phyloP scores from a whole-genome alignment of 306 rosid genomes.

The Castanopsis chinensis region DNA sequence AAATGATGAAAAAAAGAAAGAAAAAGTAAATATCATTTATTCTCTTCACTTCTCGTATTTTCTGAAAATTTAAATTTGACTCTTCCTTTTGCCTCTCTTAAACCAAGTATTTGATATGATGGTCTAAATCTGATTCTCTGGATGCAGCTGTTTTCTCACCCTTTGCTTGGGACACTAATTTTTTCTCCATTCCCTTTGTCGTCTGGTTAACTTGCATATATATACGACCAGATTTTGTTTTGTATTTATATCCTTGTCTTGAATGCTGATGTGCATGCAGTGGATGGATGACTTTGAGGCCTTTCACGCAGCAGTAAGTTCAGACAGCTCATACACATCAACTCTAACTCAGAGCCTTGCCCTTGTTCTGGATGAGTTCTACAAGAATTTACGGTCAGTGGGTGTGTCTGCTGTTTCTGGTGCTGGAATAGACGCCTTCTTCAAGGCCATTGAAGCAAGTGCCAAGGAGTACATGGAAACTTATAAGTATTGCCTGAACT shows the following conservation, averaged over 20 bases:
- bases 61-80: neutral
- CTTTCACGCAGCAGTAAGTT: constrained; percentile 63
- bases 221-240: neutral
- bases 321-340: constrained; percentile 58
- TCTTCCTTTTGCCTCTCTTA: neutral
- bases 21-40: neutral
- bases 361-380: constrained; percentile 79
- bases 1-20: neutral
- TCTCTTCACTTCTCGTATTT: neutral
- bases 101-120: neutral
- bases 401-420: constrained; percentile 87
- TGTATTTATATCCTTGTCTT: constrained; percentile 13
- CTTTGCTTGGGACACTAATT: neutral
- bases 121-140: neutral
- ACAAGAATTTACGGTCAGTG: constrained; percentile 68
- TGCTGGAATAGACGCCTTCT: constrained; percentile 72
- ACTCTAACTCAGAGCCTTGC: constrained; percentile 68
- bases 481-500: constrained; percentile 49
- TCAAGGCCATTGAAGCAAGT: constrained; percentile 66
- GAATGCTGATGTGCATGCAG: constrained; percentile 38
- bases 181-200: neutral
- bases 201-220: neutral
- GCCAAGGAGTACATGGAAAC: constrained; percentile 75
- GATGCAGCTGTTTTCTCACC: neutral
- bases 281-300: constrained; percentile 94